Conservation (phyloP, 495 filamentous ascomycete species). For the Tuber indicum region DNA sequence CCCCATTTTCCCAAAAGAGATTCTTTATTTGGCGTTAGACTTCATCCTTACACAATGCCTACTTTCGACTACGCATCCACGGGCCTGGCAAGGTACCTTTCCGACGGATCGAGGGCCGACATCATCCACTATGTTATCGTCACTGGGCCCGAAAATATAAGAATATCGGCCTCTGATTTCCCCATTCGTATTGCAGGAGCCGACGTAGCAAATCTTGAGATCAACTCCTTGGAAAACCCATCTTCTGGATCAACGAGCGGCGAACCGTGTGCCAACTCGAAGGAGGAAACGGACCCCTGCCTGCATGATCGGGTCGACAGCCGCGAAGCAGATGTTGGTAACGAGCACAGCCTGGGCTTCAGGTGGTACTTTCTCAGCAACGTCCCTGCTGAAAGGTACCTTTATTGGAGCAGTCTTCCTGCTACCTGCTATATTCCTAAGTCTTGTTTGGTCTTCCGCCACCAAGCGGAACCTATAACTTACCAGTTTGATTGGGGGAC, state of each 20-base stretch:
- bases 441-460: constrained; percentile 21
- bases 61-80: neutral
- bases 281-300: constrained; percentile 9
- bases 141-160: constrained; percentile 17
- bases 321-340: constrained; percentile 16
- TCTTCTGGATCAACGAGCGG: constrained; percentile 3
- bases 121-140: constrained; percentile 31
- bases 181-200: constrained; percentile 7
- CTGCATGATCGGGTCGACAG: constrained; percentile 15
- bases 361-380: constrained; percentile 11
- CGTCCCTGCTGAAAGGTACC: constrained; percentile 20
- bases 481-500: constrained; percentile 21
- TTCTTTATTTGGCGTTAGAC: neutral
- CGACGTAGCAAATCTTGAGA: constrained; percentile 9
- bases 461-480: neutral
- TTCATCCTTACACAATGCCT: neutral
- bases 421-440: constrained; percentile 7
- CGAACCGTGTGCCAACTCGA: constrained; percentile 5
- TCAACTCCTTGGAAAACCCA: constrained; percentile 9
- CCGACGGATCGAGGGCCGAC: constrained; percentile 21
- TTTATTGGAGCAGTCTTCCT: constrained; percentile 26
- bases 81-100: constrained; percentile 12
- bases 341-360: neutral
- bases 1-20: neutral
- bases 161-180: constrained; percentile 15